These are phyloP conservation scores for Vickermania spadyakhi DNA, from an alignment of 208 protist species.

Conservation along the genomic window DNA sequence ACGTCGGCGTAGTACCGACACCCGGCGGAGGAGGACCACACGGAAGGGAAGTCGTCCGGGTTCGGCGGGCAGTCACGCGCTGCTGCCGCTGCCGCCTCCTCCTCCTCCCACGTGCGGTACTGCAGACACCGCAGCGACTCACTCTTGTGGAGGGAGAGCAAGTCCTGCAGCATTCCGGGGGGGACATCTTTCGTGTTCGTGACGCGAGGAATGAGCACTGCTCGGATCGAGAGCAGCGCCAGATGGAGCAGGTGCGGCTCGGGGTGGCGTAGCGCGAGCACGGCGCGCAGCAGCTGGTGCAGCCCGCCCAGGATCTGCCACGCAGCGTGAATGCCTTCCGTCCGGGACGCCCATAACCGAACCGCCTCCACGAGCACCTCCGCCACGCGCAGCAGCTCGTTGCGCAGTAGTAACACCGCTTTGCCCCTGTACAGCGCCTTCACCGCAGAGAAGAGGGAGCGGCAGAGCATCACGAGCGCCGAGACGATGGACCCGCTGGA, in stretches of 20 bases:
- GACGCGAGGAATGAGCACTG: background rate
- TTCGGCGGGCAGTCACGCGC: background rate
- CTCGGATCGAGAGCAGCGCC: background rate
- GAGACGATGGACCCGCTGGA: background rate
- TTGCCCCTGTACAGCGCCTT: background rate
- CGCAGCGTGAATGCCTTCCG: background rate
- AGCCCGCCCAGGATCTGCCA: background rate
- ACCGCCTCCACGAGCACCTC: background rate
- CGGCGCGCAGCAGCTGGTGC: background rate
- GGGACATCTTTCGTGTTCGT: background rate
- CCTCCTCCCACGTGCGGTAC: background rate
- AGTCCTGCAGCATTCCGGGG: background rate
- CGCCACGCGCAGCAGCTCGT: background rate
- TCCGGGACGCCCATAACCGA: background rate
- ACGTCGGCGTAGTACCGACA: background rate
- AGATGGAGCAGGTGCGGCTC: background rate
- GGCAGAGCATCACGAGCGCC: background rate
- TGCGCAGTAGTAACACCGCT: background rate
- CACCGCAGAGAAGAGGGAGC: background rate
- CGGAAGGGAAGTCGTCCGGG: background rate
- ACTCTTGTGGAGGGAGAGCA: background rate
- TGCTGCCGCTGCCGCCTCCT: background rate
- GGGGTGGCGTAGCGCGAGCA: background rate
- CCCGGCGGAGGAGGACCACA: background rate
- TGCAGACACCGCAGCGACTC: background rate